A percentile compares a stretch with the other conserved stretches of the same genome.
Conservation (phyloP, 2,329 filamentous ascomycete species). For the Trichoderma sp. region DNA sequence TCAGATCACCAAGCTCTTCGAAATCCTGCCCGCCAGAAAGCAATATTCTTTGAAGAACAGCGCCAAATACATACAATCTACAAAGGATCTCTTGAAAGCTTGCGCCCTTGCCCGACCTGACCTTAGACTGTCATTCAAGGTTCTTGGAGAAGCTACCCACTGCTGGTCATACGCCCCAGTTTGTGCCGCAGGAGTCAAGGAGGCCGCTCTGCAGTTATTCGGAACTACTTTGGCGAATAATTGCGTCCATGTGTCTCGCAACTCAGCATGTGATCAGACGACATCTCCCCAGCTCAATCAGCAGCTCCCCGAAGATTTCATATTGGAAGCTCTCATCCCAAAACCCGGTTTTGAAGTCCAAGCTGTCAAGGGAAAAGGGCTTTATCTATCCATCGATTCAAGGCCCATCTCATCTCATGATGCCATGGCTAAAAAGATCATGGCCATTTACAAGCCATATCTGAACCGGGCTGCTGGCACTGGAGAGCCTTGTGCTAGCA, state of each 20-base stretch:
- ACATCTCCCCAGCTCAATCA: neutral
- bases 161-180: slow-evolving; percentile 62
- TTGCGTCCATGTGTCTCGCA: slow-evolving; percentile 43
- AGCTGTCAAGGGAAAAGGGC: slow-evolving; percentile 45
- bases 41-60: slow-evolving; percentile 57
- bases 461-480: slow-evolving; percentile 36
- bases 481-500: slow-evolving; percentile 27
- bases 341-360: slow-evolving; percentile 44
- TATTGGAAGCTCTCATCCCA: slow-evolving; percentile 59
- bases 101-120: slow-evolving; percentile 66
- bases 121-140: slow-evolving; percentile 59
- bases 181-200: slow-evolving; percentile 45
- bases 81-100: slow-evolving; percentile 59
- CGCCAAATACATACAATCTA: slow-evolving; percentile 53
- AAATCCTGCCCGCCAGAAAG: slow-evolving; percentile 60
- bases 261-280: neutral
- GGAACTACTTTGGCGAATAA: slow-evolving; percentile 55
- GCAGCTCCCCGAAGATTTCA: slow-evolving; percentile 27
- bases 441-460: slow-evolving; percentile 51
- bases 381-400: slow-evolving; percentile 67
- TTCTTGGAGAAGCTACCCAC: slow-evolving; percentile 53
- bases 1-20: slow-evolving; percentile 58
- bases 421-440: slow-evolving; percentile 60
- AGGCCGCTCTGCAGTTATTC: slow-evolving; percentile 62
- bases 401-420: slow-evolving; percentile 58